These are phyloP conservation scores for Fusarium nurragi DNA, from an alignment of 2,329 filamentous ascomycete species.

Conservation along the genomic window DNA sequence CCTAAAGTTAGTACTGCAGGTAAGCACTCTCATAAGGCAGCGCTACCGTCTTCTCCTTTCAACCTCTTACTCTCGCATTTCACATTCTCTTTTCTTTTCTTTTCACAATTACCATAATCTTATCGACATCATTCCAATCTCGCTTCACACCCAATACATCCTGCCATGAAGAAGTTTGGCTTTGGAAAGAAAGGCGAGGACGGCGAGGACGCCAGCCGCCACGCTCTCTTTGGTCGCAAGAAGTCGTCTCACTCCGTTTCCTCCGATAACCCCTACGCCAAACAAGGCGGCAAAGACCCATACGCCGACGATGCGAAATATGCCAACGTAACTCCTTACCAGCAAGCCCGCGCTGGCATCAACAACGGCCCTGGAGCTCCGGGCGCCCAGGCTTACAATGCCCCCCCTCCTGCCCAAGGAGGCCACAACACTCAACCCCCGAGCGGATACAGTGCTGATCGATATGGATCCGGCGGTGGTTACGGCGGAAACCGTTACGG, in stretches of 20 bases:
- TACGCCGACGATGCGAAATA: constrained; percentile 61
- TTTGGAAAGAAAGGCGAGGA: constrained; percentile 66
- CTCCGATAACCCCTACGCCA: constrained; percentile 67
- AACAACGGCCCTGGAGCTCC: constrained; percentile 48
- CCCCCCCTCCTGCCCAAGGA: constrained; percentile 36
- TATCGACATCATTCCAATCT: background rate
- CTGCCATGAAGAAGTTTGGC: constrained; percentile 67
- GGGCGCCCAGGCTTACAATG: constrained; percentile 39
- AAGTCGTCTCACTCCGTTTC: constrained; percentile 58
- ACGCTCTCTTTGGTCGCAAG: constrained; percentile 64
- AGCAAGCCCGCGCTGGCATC: constrained; percentile 54
- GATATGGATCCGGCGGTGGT: constrained; percentile 58
- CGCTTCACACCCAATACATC: background rate
- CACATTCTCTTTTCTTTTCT: background rate
- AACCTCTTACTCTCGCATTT: constrained; percentile 4
- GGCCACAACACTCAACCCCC: constrained; percentile 40
- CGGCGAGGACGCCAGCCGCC: constrained; percentile 58
- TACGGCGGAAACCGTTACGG: constrained; percentile 66
- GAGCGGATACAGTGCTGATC: constrained; percentile 63
- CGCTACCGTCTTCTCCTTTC: constrained; percentile 33
- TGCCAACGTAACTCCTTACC: constrained; percentile 57
- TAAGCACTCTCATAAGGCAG: constrained; percentile 34
- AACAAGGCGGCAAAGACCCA: constrained; percentile 60
- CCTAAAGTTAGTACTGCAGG: constrained; percentile 11
- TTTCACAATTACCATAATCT: background rate